Base-by-base conservation (phyloP, 176 grass and related monocot genomes). In the Oryza australiensis region DNA sequence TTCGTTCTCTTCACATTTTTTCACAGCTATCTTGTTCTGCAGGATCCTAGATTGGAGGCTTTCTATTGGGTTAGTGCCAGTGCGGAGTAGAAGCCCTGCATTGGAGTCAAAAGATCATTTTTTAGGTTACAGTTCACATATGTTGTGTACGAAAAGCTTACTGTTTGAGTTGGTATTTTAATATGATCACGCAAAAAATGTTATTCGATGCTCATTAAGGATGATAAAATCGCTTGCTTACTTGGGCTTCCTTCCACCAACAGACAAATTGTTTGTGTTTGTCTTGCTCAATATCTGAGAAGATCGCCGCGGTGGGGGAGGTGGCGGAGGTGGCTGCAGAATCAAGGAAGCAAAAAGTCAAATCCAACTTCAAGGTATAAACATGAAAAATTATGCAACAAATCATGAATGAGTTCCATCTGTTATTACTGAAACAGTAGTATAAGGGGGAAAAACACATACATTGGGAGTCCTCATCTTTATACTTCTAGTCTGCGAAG, bases 191-290 rank as follows among this genome's bases (percentile, higher is more conserved):
- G 20, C 34, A 14, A n/a, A n/a, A 34, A 48, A 35, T 65, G 26
- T 14, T 46, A 1, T 20, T 73, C 3, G 5, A 15, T 67, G 57
- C 10, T 71, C 12, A n/a, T 64, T 40, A 79, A 40, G 45, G 12
- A 16, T 64, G 57, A 72, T 64, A 41, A 69, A 64, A n/a, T n/a
- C n/a, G n/a, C 8, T 78, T 68, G 6, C 76, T 77, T 89, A 99
- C 97, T 91, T 99, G n/a, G 85, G 77, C 72, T 92, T 94, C 82
- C 91, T 94, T 68, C 77, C 83, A 75, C 76, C 77, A 68, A 74
- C 81, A 59, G 91, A 80, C 20, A 51, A 70, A 53, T 70, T 88
- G 67, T 66, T 89, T 29, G 70, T 48, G 27, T 80, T 76, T 66
- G 49, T 38, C 73, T 84, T 95, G 65, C 70, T 91, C 33, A 53